Evolutionary conservation across 2,329 filamentous ascomycete species (phyloP).

Genomic region (Sclerotinia minor): DNA sequence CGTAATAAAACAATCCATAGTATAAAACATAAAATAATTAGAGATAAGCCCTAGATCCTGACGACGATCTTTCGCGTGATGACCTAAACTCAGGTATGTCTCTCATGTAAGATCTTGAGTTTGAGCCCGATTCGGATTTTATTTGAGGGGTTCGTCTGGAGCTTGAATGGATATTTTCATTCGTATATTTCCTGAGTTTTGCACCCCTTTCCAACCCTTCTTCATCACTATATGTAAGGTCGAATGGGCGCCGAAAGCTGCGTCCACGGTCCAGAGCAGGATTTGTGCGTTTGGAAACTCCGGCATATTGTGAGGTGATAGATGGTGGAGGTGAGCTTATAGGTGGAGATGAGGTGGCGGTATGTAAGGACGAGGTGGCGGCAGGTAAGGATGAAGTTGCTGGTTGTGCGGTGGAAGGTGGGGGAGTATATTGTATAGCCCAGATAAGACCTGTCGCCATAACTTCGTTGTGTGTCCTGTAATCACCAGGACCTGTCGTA

Average conservation of each 20-base stretch:
- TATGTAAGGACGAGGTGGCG: background rate
- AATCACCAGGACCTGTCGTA: background rate
- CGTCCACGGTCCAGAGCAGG: background rate
- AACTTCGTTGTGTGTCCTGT: slow-evolving; percentile 2
- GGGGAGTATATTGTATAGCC: background rate
- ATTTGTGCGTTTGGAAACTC: background rate
- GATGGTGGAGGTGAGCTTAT: background rate
- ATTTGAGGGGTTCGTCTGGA: background rate
- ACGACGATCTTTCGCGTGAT: background rate
- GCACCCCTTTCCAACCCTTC: background rate
- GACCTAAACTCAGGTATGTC: background rate
- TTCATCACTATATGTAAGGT: background rate
- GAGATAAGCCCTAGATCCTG: background rate
- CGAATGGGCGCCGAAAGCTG: background rate
- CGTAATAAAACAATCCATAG: background rate
- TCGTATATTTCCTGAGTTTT: background rate
- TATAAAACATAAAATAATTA: background rate
- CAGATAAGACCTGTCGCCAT: background rate
- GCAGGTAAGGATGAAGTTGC: background rate
- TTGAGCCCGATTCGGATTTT: background rate
- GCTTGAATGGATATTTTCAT: background rate
- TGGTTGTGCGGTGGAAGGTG: background rate
- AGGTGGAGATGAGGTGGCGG: background rate
- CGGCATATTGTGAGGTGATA: background rate
- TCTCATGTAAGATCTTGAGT: background rate